Conservation (phyloP, 2,329 filamentous ascomycete species). For the Diaporthe velutina region DNA sequence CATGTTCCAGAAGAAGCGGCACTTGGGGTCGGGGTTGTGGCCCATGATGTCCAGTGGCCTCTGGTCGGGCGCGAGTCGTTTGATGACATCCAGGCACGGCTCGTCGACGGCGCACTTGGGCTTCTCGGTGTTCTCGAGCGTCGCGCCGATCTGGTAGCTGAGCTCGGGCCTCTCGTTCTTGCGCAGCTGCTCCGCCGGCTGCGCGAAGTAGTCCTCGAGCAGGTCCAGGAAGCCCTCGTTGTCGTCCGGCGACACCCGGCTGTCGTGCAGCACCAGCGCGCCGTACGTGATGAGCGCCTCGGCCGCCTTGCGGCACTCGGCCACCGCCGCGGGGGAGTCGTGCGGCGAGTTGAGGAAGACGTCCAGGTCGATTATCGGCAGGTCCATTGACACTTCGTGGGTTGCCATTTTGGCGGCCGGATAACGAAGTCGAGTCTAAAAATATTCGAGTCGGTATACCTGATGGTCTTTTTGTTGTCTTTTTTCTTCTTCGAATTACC, state of each 20-base stretch:
- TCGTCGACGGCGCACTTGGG: constrained; percentile 74
- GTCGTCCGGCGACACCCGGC: constrained; percentile 67
- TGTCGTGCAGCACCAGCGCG: constrained; percentile 71
- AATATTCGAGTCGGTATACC: neutral
- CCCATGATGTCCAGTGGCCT: constrained; percentile 69
- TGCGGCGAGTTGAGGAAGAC: constrained; percentile 61
- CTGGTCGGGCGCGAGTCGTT: constrained; percentile 65
- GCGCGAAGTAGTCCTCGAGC: constrained; percentile 75
- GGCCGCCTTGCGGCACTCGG: constrained; percentile 67
- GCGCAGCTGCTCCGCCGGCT: constrained; percentile 60
- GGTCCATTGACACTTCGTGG: constrained; percentile 61
- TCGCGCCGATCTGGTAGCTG: constrained; percentile 72
- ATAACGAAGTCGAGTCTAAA: neutral
- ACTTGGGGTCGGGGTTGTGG: constrained; percentile 71
- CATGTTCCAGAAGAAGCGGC: constrained; percentile 75
- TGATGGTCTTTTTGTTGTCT: neutral
- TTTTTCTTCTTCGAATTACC: neutral
- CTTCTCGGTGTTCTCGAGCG: constrained; percentile 73
- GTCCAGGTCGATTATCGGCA: constrained; percentile 72
- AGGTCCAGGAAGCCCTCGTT: constrained; percentile 71
- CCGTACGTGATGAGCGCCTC: constrained; percentile 71
- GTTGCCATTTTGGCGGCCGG: constrained; percentile 41
- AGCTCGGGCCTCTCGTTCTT: constrained; percentile 69
- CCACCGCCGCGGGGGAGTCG: constrained; percentile 58
- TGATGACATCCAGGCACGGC: constrained; percentile 69